phyloP scores from a whole-genome alignment of 2,329 filamentous ascomycete genomes.

The Xylariomycetidae sp. region DNA sequence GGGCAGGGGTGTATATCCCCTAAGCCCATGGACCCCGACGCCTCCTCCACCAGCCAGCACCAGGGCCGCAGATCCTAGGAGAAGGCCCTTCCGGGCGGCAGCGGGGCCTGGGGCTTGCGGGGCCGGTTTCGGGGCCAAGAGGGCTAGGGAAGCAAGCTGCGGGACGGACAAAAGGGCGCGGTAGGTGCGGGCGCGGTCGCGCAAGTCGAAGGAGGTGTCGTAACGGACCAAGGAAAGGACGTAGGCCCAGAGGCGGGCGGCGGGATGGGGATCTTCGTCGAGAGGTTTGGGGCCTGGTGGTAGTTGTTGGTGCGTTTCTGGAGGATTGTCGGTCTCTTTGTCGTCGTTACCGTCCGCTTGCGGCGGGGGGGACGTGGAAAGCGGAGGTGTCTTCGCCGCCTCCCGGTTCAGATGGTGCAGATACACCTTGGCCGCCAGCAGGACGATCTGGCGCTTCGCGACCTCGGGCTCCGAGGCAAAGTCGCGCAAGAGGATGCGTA shows the following conservation, averaged over 20 bases:
- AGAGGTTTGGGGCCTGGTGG: conserved; percentile 23
- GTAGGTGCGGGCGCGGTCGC: conserved; percentile 85
- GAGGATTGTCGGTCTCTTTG: too few relatives aligned
- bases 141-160: conserved; percentile 82
- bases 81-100: conserved; percentile 69
- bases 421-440: conserved; percentile 95
- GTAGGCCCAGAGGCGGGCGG: conserved; percentile 78
- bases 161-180: conserved; percentile 75
- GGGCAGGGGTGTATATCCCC: conserved; percentile 73
- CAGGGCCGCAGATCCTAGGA: conserved; percentile 78
- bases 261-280: conserved; percentile 50
- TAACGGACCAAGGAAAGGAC: conserved; percentile 80
- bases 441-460: conserved; percentile 84
- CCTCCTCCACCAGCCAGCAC: conserved; percentile 74
- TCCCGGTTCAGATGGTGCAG: conserved; percentile 74
- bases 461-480: conserved; percentile 80
- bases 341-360: too few relatives aligned
- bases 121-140: conserved; percentile 89
- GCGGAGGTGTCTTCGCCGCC: conserved; percentile 39
- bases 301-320: too few relatives aligned
- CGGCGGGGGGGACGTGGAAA: too few relatives aligned
- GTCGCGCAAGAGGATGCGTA: conserved; percentile 79
- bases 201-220: conserved; percentile 89
- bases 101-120: conserved; percentile 87
- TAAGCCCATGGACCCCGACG: conserved; percentile 64